Percentiles rank a stretch among this genome's conserved stretches.
These are phyloP conservation scores for Penicillium bialowiezense DNA, from an alignment of 495 filamentous ascomycete genomes.

Conservation along the genomic window DNA sequence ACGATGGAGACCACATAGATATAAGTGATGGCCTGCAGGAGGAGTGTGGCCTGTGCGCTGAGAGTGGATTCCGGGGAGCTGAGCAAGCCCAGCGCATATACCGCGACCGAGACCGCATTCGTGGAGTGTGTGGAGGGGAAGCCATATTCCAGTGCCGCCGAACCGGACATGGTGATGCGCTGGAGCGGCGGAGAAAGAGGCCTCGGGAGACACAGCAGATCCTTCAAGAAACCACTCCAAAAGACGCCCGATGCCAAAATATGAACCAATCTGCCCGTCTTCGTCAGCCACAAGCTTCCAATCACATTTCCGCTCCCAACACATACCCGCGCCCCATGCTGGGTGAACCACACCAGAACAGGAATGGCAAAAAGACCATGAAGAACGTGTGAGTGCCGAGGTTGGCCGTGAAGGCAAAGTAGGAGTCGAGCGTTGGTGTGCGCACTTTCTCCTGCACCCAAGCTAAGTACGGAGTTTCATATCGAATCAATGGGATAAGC, in stretches of 20 bases:
- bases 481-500: slow-evolving; percentile 82
- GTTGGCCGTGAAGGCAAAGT: slow-evolving; percentile 95
- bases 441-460: slow-evolving; percentile 73
- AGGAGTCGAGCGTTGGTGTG: slow-evolving; percentile 82
- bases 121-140: slow-evolving; percentile 97
- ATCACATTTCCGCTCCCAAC: background rate
- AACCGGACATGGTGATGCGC: slow-evolving; percentile 95
- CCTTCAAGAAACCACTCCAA: slow-evolving; percentile 90
- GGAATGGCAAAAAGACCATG: slow-evolving; percentile 86
- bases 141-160: slow-evolving; percentile 90
- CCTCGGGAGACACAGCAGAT: slow-evolving; percentile 89
- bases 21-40: slow-evolving; percentile 66
- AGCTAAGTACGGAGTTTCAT: slow-evolving; percentile 94
- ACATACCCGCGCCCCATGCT: slow-evolving; percentile 78
- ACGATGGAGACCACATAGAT: slow-evolving; percentile 88
- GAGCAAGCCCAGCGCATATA: slow-evolving; percentile 73
- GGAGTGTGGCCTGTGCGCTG: slow-evolving; percentile 46
- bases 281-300: slow-evolving; percentile 8
- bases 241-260: slow-evolving; percentile 88
- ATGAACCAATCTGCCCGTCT: slow-evolving; percentile 67
- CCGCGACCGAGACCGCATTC: slow-evolving; percentile 90
- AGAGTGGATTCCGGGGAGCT: slow-evolving; percentile 53
- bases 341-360: slow-evolving; percentile 92
- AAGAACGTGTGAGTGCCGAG: slow-evolving; percentile 98
- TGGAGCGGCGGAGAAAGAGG: slow-evolving; percentile 91